Base-by-base conservation (phyloP, 192 early-diverging fungal genomes). In the Backusella luteola region DNA sequence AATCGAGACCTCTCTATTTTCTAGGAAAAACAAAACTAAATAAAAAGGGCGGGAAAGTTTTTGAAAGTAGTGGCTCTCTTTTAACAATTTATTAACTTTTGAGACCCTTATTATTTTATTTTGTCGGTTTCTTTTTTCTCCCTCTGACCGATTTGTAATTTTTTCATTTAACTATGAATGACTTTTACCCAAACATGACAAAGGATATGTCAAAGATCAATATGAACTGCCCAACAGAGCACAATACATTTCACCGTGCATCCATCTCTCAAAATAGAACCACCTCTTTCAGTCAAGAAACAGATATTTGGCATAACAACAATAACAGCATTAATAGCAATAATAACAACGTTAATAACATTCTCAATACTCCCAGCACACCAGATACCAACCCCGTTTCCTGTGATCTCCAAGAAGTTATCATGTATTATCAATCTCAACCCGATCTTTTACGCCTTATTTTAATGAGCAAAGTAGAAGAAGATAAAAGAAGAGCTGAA, bases 381-480 rank as follows among this genome's bases (percentile, higher is more conserved):
- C 32, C 53, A n/a, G 42, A 35, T 19, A 73, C 44, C 15, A 69
- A 59, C 35, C 75, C 75, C 12, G 36, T 44, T 21, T 52, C 76
- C 8, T 85, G 80, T 35, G 88, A 88, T 74, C 75, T 89, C 0
- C 85, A 88, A 44, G 83, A 85, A 8, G 80, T 89, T 39, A 76
- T 89, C 14, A 71, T 83, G 2, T 81, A 82, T 17, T 89, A 85
- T 67, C 66, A 80, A 34, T 74, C 76, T 0, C 84, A 89, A 59
- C 88, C 86, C 6, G 88, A 89, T 14, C 79, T 89, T 34, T 67
- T 89, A 7, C 83, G 84, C 34, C 41, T 89, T 36, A 88, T 89
- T 44, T 76, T 89, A 42, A 66, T 78, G n/a, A 85, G 85, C 42
- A 89, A 87, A 79, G 85, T 86, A 6, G 85, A 89, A 59, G 88